Percentiles rank a stretch among this genome's conserved stretches.
Conservation (phyloP, 495 filamentous ascomycete genomes). For the Tuber aestivum region DNA sequence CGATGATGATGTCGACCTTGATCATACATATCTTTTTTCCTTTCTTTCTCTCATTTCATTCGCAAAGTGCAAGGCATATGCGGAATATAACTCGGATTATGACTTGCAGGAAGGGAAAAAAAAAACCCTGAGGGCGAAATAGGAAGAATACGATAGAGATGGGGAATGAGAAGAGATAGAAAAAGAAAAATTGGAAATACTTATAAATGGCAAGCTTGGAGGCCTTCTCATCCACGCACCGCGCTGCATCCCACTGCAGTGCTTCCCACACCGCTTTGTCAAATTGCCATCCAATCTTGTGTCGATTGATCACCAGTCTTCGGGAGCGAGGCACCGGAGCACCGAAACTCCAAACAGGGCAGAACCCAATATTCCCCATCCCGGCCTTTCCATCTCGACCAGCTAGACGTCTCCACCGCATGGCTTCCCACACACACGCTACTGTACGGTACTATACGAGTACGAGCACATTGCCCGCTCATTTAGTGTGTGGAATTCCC, state of each 20-base stretch:
- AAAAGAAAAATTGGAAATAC: background rate
- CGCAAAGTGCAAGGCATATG: background rate
- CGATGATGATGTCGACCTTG: background rate
- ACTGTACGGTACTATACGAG: background rate
- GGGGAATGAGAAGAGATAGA: background rate
- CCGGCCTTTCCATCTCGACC: background rate
- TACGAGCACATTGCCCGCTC: background rate
- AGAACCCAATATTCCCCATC: background rate
- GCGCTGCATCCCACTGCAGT: background rate
- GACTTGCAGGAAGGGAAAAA: background rate
- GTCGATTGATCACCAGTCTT: background rate
- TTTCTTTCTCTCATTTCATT: background rate
- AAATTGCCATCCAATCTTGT: background rate
- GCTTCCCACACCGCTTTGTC: background rate
- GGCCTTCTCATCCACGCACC: background rate
- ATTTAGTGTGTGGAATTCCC: background rate
- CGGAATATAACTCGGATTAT: conserved; percentile 1
- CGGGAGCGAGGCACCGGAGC: background rate
- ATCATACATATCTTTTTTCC: background rate
- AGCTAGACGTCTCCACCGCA: background rate
- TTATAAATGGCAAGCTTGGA: background rate
- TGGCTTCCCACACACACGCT: background rate
- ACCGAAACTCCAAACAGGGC: background rate
- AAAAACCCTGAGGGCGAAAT: background rate
- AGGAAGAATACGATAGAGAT: background rate